Evolutionary conservation across 192 early-diverging fungal genomes (phyloP), one percentile per base, ranked within the genome.

Genomic region (Mortierella alpina): DNA sequence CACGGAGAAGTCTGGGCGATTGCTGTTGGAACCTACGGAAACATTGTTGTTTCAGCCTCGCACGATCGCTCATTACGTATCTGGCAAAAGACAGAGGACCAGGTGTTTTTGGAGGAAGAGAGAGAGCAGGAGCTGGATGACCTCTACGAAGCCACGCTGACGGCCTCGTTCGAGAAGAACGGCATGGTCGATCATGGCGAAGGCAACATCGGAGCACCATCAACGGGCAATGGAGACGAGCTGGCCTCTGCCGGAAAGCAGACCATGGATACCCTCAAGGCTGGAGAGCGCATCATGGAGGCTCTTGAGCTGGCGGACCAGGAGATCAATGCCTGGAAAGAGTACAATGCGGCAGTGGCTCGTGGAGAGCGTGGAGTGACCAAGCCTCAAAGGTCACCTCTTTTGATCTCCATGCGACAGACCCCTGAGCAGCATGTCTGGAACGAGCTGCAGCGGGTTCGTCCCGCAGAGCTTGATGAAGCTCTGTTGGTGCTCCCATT

Each of bases 1-100:
- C 94, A 95, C 63, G 93, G 95, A 66, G 97, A 99, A 71, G 91
- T 99, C 9, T 98, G 96, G 96, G 89, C 95, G 18, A 85, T 99
- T 52, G 96, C 93, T 11, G 91, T 99, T 5, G 93, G 91, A 13
- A 96, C 93, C 68, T 91, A 94, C 67, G 98, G 98, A 5, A 89
- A 90, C 63, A 94, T 96, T 82, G 87, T 99, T 6, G 92, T 96
- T 7, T 91, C 96, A 6, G 93, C 90, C 1, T 93, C 96, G 39
- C 98, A 98, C 72, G 98, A 99, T 84, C 92, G 94, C 39, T 95
- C 96, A 41, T 92, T 99, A 72, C 91, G 97, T 65, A 85, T 98
- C 23, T 98, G 97, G 98, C 95, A 95, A 72, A 93, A 93, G 82
- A 96, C 98, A 9, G 98, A 99, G 49, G 98, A 98, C 22, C 74